Evolutionary conservation across 2,329 filamentous ascomycete species (phyloP).

Genomic region (Cyclaneusma minus): DNA sequence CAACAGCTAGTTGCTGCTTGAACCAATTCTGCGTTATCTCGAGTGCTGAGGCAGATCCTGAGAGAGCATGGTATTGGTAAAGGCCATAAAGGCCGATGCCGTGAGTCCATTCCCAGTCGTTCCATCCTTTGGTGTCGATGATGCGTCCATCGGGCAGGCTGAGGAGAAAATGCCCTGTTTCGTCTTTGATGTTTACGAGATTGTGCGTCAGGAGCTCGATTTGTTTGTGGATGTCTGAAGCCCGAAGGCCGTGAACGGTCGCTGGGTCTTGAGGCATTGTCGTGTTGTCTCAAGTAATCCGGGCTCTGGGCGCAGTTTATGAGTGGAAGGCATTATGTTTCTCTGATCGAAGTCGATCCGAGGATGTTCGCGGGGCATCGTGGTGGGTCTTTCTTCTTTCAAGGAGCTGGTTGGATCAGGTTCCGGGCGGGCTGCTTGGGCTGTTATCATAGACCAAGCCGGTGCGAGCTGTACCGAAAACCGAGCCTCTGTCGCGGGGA

Average conservation of each 20-base stretch:
- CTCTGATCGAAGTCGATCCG: too few species aligned
- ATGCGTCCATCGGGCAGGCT: slow-evolving; percentile 56
- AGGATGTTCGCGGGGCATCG: too few species aligned
- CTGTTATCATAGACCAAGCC: too few species aligned
- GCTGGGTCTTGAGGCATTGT: slow-evolving; percentile 25
- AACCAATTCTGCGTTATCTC: slow-evolving; percentile 63
- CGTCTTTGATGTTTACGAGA: slow-evolving; percentile 63
- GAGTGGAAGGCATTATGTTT: too few species aligned
- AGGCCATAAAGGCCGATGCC: slow-evolving; percentile 68
- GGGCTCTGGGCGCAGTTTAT: too few species aligned
- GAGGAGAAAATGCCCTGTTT: slow-evolving; percentile 58
- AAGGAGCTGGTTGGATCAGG: too few species aligned
- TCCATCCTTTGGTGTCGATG: slow-evolving; percentile 76
- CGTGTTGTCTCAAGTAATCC: too few species aligned
- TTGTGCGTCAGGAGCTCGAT: slow-evolving; percentile 57
- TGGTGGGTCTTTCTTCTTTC: too few species aligned
- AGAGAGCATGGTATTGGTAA: slow-evolving; percentile 68
- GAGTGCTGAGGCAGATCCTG: slow-evolving; percentile 42
- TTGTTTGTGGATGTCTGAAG: slow-evolving; percentile 28
- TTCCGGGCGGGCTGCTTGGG: too few species aligned
- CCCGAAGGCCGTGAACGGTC: slow-evolving; percentile 22
- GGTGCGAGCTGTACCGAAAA: too few species aligned
- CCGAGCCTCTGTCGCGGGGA: too few species aligned
- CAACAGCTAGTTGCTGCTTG: too few species aligned
- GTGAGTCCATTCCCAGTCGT: slow-evolving; percentile 74